These are phyloP conservation scores for Colletotrichum sp. DNA, from an alignment of 2,329 filamentous ascomycete genomes.

Conservation along the genomic window DNA sequence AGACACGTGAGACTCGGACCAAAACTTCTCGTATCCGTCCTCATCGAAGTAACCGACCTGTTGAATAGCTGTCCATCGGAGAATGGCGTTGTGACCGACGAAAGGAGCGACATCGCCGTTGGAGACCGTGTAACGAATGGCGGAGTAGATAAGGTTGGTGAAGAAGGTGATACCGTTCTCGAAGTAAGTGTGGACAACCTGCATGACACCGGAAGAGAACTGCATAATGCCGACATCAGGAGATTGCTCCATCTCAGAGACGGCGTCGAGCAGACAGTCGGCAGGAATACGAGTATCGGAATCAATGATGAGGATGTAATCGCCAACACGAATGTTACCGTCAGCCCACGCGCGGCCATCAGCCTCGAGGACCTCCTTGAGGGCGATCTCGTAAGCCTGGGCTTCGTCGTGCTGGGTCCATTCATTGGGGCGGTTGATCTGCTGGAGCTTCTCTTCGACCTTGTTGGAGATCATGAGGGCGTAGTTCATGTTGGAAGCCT, in stretches of 20 bases:
- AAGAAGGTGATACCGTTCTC: conserved; percentile 76
- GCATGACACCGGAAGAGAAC: conserved; percentile 80
- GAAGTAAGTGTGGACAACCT: conserved; percentile 76
- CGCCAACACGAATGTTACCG: conserved; percentile 84
- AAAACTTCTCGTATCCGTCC: conserved; percentile 79
- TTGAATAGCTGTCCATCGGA: conserved; percentile 78
- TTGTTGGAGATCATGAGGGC: conserved; percentile 71
- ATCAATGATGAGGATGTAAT: conserved; percentile 82
- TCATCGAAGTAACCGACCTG: conserved; percentile 74
- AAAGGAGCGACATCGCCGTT: conserved; percentile 81
- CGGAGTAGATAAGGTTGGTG: conserved; percentile 77
- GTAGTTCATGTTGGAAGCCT: conserved; percentile 78
- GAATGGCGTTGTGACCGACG: conserved; percentile 80
- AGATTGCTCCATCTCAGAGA: conserved; percentile 82
- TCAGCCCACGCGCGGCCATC: conserved; percentile 79
- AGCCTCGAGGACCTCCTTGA: conserved; percentile 70
- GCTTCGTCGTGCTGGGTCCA: conserved; percentile 76
- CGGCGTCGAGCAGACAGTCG: conserved; percentile 80
- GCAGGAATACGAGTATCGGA: conserved; percentile 80
- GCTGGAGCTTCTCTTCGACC: conserved; percentile 71
- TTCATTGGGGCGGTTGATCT: conserved; percentile 58
- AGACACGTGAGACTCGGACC: conserved; percentile 81
- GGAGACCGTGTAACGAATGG: conserved; percentile 78
- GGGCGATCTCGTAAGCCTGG: conserved; percentile 66
- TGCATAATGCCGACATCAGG: conserved; percentile 82